Base-by-base conservation (phyloP, 148 eudicot species). In the Oxyria digyna region DNA sequence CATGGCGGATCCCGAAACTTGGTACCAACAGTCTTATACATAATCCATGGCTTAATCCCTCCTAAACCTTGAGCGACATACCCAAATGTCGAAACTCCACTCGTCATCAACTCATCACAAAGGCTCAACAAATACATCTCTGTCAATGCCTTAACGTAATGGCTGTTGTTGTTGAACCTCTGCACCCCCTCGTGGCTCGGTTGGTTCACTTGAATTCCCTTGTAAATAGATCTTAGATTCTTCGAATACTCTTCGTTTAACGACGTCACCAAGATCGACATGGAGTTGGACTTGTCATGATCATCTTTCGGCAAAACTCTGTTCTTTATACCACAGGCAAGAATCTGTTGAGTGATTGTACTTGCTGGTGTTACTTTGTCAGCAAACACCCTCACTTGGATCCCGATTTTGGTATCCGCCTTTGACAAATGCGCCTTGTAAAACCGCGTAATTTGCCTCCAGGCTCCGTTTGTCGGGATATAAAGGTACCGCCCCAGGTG, bases 111-210 rank as follows among this genome's bases (percentile, higher is more conserved):
- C 70, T 77, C 85, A 75, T 87, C 88, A 1, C 78, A 79, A 37
- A 87, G 72, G 69, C 91, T 84, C 31, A 87, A 75, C 26, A 87
- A 50, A 68, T 87, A 87, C 80, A 87, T 87, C 70, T 87, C 91
- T 2, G 85, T 84, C 83, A 77, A 84, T 14, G 91, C 88, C 74
- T 82, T 87, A 41, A 55, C 14, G 41, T 81, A 78, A 63, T 91
- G 97, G 67, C 66, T 77, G 7, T 73, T 73, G 63, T 87, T 84
- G 37, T 73, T 81, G 1, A 80, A 87, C 71, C 82, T 88, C 70
- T 91, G 92, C 26, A 71, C 40, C 67, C 65, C 85, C 71, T 91
- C 97, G 6, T 87, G 82, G 70, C 96, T 91, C n/a, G 97, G 87
- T 46, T 91, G 97, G 70, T 75, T 80, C 40, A 91, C 86, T 41